Evolutionary conservation across 257 asterid species (phyloP), one percentile per base, ranked within the genome.

Genomic region (Nicotiana otophora): DNA sequence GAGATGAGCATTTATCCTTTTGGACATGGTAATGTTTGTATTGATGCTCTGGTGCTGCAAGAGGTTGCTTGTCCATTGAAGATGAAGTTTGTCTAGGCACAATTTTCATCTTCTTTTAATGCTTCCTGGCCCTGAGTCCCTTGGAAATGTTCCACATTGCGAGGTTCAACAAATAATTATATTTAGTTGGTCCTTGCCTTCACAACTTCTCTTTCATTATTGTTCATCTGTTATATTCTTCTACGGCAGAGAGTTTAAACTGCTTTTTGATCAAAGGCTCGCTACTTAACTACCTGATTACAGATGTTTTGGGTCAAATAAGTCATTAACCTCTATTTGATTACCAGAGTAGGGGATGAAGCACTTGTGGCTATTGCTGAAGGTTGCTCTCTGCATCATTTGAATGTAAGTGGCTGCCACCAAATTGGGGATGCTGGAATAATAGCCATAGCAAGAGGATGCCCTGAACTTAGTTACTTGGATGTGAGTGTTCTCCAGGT

Each of bases 401-500:
- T 95, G 88, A 92, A 95, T 86, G 96, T 95, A 67, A 95, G 97
- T 81, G 99, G 99, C 75, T 95, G 98, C 88, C 91, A 91, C 81
- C 90, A 91, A 83, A 91, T 95, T 61, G 92, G 97, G 53, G 95
- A 95, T 91, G 92, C 88, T 86, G 99, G 99, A 84, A 89, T 95
- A 68, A 85, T 88, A 76, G 97, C 99, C 70, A 84, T 94, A 84
- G 98, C 97, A 55, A 89, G 91, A 87, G 98, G 98, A 70, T 90
- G 95, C 87, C 97, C 97, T 72, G 90, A 86, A 84, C 97, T 95
- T 82, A 89, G 82, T 83, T 91, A 86, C 85, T 89, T 95, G 87
- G 99, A 95, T 84, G 91, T 91, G 16, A 95, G 98, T 77, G 96
- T 95, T 65, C 96, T 95, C 80, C 97, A 92, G 99, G 99, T 95